A percentile compares a stretch with the other conserved stretches of the same genome.
Conservation (phyloP, 1,139 yeast species). For the Spencermartinsiella ligniputridi region DNA sequence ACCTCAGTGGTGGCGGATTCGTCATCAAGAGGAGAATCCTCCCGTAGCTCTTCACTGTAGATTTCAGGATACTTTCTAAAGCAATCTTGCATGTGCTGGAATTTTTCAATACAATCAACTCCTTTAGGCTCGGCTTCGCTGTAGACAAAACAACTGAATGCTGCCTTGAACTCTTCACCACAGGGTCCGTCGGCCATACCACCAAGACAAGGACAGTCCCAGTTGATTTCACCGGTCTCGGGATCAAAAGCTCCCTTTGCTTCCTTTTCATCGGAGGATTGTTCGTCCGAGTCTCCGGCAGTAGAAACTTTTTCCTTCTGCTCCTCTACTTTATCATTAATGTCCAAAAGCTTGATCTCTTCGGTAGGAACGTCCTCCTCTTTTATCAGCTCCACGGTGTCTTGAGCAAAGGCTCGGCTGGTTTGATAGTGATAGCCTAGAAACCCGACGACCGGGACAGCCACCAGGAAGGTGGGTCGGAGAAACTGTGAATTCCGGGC, state of each 20-base stretch:
- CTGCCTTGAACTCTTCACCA: conserved; percentile 95
- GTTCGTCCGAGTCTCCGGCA: no score
- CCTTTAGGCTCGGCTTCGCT: conserved; percentile 97
- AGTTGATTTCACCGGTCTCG: conserved; percentile 97
- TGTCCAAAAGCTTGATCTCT: not conserved
- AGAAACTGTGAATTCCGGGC: not conserved
- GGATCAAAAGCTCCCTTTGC: conserved; percentile 80
- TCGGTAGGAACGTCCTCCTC: conserved; percentile 1
- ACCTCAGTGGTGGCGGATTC: no score
- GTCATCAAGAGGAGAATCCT: conserved; percentile 34
- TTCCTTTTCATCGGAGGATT: conserved; percentile 15
- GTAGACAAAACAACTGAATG: conserved; percentile 93
- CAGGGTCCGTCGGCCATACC: conserved; percentile 99
- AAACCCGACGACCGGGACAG: not conserved
- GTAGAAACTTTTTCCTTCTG: conserved; percentile 3
- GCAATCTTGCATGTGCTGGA: conserved; percentile 90
- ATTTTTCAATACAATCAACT: conserved; percentile 89
- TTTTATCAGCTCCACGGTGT: conserved; percentile 2
- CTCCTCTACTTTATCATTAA: conserved; percentile 2
- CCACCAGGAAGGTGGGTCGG: not conserved
- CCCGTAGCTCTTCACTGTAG: conserved; percentile 85
- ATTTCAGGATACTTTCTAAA: conserved; percentile 92
- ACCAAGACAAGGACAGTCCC: conserved; percentile 99
- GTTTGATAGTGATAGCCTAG: conserved; percentile 3
- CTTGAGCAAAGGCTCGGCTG: not conserved